phyloP scores from a whole-genome alignment of 2,329 filamentous ascomycete species.

The Aphanoascus verrucosus region DNA sequence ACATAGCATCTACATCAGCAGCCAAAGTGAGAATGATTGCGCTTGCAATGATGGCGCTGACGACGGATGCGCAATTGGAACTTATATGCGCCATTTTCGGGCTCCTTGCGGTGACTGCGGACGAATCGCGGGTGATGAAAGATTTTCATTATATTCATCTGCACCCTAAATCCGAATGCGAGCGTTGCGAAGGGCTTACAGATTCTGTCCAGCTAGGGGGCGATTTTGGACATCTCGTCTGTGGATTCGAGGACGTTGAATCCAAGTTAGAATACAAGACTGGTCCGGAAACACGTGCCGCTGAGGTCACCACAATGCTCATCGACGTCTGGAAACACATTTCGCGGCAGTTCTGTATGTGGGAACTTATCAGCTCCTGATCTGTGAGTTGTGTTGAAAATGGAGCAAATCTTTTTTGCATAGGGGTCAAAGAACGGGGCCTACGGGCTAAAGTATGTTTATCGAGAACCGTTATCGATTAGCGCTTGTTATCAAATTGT shows the following conservation, averaged over 20 bases:
- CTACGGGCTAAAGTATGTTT: neutral
- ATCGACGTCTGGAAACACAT: conserved; percentile 29
- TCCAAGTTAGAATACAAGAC: neutral
- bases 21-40: conserved; percentile 27
- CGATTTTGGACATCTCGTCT: conserved; percentile 28
- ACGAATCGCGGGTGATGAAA: conserved; percentile 18
- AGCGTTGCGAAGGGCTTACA: conserved; percentile 19
- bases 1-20: conserved; percentile 17
- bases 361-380: conserved; percentile 18
- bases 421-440: neutral
- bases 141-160: conserved; percentile 16
- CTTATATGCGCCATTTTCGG: conserved; percentile 35
- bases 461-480: neutral
- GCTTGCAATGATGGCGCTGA: conserved; percentile 30
- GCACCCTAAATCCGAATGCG: conserved; percentile 16
- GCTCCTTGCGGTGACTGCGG: conserved; percentile 25
- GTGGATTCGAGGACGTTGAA: conserved; percentile 7
- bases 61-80: conserved; percentile 30
- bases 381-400: neutral
- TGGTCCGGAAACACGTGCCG: conserved; percentile 16
- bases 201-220: conserved; percentile 24
- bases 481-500: neutral
- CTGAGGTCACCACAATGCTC: conserved; percentile 26
- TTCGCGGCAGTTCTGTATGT: conserved; percentile 25
- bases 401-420: neutral